Conservation (phyloP, 257 asterid species). For the Schizonepeta tenuifolia region DNA sequence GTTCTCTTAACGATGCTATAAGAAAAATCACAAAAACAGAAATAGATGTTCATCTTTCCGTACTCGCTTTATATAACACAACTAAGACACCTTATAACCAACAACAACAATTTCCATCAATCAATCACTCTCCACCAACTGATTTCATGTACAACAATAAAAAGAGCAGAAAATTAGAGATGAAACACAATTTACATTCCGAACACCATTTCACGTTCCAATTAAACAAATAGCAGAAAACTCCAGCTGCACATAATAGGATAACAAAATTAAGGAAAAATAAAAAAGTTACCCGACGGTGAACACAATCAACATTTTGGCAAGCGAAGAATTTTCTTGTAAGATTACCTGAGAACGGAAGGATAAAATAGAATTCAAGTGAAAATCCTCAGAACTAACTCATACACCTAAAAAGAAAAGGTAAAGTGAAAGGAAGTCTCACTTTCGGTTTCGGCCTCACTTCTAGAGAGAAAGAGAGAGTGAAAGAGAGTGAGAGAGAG, state of each 20-base stretch:
- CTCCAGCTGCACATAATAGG: not conserved
- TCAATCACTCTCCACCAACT: slow-evolving; percentile 9
- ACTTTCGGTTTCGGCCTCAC: slow-evolving; percentile 15
- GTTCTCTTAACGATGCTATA: not conserved
- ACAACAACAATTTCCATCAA: slow-evolving; percentile 7
- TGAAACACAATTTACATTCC: not conserved
- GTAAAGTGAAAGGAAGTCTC: slow-evolving; percentile 2
- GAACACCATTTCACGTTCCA: slow-evolving; percentile 16
- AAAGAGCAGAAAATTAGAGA: not conserved
- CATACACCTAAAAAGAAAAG: not conserved
- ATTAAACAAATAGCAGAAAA: slow-evolving; percentile 3
- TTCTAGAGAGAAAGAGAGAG: too few species aligned
- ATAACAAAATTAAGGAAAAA: not conserved
- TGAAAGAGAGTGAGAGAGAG: too few species aligned
- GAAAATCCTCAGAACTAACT: not conserved
- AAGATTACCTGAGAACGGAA: slow-evolving; percentile 39
- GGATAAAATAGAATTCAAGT: not conserved
- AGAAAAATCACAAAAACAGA: not conserved
- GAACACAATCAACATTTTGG: slow-evolving; percentile 62
- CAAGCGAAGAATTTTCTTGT: slow-evolving; percentile 60
- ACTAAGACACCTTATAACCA: not conserved
- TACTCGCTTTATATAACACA: slow-evolving; percentile 17
- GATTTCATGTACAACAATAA: slow-evolving; percentile 14
- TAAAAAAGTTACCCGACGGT: slow-evolving; percentile 66
- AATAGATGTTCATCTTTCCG: not conserved